Base-by-base conservation (phyloP, 345 rosid genomes). In the Ceriops decandra region DNA sequence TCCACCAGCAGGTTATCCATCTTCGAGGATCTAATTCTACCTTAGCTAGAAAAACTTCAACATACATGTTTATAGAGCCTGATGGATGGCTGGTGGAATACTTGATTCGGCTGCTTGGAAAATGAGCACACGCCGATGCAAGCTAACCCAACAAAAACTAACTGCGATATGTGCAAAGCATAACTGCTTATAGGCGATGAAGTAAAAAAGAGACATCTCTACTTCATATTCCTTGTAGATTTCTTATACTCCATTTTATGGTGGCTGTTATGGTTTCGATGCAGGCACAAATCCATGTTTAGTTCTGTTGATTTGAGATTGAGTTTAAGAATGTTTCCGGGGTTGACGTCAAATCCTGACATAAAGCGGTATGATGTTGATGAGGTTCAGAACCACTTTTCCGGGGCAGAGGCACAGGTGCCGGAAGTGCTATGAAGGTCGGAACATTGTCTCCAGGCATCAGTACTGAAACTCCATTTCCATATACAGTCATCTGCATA, bases 381-480 rank as follows among this genome's bases (percentile, higher is more conserved):
- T 57, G 74, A 36, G 80, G 78, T 51, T 65, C 52, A 11, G 79
- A 62, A 63, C 53, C 47, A 21, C 64, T 59, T 31, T 79, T 84
- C 0, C 76, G 76, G 0, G 75, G 85, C 72, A 83, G 74, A 20
- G 97, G 88, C 62, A 77, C 81, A 0, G 97, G 97, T 10, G 84
- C 93, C 36, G 89, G 97, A 61, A 81, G 89, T 2, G 90, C 97
- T 5, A 95, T 87, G 83, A 80, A 95, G 0, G 97, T 83, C 6
- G 99, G 99, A 11, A 95, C 68, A 31, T 78, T 79, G 9, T 90
- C 92, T 77, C 99, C 99, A 1, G 99, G 99, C 99, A 95, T 95
- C 78, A 95, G 57, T 5, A 95, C 99, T 0, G 97, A 95, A 65
- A 95, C 93, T 17, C 95, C 97, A 49, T 72, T 87, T 9, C 87